Conservation (phyloP, 768 basidiomycete species). For the Hygrophorus russula region DNA sequence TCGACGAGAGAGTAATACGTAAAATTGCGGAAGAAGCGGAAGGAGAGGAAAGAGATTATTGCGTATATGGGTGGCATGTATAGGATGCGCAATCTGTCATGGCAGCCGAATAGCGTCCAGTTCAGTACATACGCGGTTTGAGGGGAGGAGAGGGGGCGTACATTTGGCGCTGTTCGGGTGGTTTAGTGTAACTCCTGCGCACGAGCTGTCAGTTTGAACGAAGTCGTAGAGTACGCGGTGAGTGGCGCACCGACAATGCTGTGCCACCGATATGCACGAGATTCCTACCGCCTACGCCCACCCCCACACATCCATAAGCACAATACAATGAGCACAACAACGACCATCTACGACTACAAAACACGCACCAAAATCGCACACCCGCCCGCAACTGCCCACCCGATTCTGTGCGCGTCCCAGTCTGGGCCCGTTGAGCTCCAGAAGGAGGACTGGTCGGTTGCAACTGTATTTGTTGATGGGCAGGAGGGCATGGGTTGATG, state of each 20-base stretch:
- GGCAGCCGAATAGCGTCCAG: neutral
- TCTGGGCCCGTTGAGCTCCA: conserved; percentile 31
- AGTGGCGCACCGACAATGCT: conserved; percentile 55
- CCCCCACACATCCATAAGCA: neutral
- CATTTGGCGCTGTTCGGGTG: conserved; percentile 72
- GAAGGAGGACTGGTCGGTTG: conserved; percentile 45
- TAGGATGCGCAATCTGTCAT: conserved; percentile 67
- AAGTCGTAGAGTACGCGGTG: neutral
- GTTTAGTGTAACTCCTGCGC: conserved; percentile 59
- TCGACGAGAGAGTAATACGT: conserved; percentile 39
- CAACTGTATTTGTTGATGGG: conserved; percentile 39
- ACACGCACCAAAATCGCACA: conserved; percentile 37
- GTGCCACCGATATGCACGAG: conserved; percentile 39
- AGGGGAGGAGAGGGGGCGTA: conserved; percentile 15
- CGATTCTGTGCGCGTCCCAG: conserved; percentile 49
- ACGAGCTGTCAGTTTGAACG: neutral
- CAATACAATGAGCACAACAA: no score
- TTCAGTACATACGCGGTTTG: conserved; percentile 1
- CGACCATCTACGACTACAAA: neutral
- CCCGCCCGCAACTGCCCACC: conserved; percentile 52
- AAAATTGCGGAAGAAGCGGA: conserved; percentile 72
- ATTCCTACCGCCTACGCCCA: conserved; percentile 47
- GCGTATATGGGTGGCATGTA: conserved; percentile 82
- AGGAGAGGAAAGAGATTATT: conserved; percentile 77
- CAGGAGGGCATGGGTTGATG: no score